Evolutionary conservation across 192 early-diverging fungal species (phyloP), one percentile per base, ranked within the genome.

Genomic region (Coemansia sp.): DNA sequence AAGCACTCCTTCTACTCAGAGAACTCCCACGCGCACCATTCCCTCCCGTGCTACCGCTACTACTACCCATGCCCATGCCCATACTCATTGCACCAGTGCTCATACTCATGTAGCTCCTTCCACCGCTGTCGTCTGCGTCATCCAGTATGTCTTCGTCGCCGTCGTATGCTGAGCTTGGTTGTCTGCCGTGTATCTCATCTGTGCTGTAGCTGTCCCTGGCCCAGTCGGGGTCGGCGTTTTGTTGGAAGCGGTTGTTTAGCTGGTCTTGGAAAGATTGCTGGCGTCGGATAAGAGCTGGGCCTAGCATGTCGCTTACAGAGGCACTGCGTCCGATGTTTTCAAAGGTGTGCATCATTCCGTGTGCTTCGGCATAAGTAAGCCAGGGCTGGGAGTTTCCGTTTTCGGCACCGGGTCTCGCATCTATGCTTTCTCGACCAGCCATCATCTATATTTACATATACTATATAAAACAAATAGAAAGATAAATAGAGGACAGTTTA

Each of bases 301-400:
- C 42, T 3, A 63, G 43, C 23, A 66, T 50, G 36, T 46, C 52
- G 71, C 52, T 60, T 4, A 61, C 53, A 10, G 73, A 77, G 20
- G 44, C 58, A 40, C 58, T 65, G 37, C 73, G 62, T 9, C 73
- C 73, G 10, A 77, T 39, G 17, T 50, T 71, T 54, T 77, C 73
- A 41, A 77, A 66, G 18, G 73, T 77, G 24, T 77, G 73, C 73
- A 77, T 77, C 63, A 77, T 66, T 14, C 58, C 63, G 40, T 75
- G 48, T 35, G 72, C 60, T 22, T 64, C 56, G 20, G 72, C 64
- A 44, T 67, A 75, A 2, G 64, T 48, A 9, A 75, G 72, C 72
- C 72, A 75, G 17, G 72, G 72, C 60, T 66, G 72, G 33, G 58
- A 46, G 49, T 34, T 47, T 19, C 46, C 36, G 35, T 42, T 41